A percentile compares a stretch with the other conserved stretches of the same genome.
Evolutionary conservation across 2,329 filamentous ascomycete genomes (phyloP).

Genomic region (Amphichorda felina): DNA sequence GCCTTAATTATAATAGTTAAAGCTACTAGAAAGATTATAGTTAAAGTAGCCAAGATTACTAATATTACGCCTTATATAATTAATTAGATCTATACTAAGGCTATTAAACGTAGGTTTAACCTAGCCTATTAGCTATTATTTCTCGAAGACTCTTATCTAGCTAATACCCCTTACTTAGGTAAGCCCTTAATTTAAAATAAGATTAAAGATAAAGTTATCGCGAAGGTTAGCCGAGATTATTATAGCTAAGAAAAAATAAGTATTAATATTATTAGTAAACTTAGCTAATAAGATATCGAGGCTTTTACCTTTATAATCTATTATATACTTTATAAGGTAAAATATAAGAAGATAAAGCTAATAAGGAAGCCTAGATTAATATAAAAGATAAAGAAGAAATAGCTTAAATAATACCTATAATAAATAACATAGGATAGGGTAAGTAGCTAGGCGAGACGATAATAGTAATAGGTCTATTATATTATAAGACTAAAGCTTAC

Average conservation of each 20-base stretch:
- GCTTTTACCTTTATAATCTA: neutral
- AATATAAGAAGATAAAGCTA: neutral
- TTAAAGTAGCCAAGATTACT: neutral
- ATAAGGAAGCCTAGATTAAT: constrained; percentile 1
- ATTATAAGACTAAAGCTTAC: no score
- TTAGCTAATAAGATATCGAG: neutral
- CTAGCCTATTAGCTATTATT: neutral
- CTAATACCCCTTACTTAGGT: neutral
- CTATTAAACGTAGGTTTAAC: neutral
- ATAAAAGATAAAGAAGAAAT: constrained; percentile 1
- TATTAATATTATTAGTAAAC: neutral
- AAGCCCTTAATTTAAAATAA: neutral
- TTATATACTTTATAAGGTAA: neutral
- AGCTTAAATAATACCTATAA: constrained; percentile 1
- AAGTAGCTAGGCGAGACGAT: no score
- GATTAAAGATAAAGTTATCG: neutral
- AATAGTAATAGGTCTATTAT: no score
- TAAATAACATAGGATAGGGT: no score
- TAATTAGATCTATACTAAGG: neutral
- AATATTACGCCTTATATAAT: neutral
- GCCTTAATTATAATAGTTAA: neutral
- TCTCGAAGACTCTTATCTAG: neutral
- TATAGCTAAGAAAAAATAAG: neutral
- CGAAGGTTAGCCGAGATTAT: neutral
- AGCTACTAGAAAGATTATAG: neutral